These are phyloP conservation scores for Strobilomyces echinocephalus DNA, from an alignment of 768 basidiomycete species.

Conservation along the genomic window DNA sequence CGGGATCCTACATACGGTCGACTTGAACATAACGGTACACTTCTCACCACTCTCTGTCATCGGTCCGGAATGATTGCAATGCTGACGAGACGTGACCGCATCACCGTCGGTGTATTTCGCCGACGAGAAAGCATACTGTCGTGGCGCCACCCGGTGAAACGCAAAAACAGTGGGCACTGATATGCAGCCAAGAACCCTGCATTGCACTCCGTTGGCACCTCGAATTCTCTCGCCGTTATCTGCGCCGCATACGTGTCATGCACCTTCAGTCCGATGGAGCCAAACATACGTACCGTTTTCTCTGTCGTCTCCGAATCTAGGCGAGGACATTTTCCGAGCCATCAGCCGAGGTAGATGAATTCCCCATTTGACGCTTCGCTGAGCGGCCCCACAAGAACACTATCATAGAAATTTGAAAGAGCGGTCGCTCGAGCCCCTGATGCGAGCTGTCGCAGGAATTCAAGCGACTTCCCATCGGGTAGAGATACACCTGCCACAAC, in stretches of 20 bases:
- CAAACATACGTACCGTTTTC: conserved; percentile 6
- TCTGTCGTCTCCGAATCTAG: conserved; percentile 28
- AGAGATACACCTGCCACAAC: conserved; percentile 5
- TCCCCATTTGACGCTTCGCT: conserved; percentile 50
- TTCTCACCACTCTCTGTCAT: not conserved
- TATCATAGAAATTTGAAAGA: conserved; percentile 38
- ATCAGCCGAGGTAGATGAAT: conserved; percentile 48
- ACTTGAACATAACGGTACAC: no score
- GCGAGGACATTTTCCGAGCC: conserved; percentile 41
- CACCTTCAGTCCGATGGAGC: conserved; percentile 2
- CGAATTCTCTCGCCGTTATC: conserved; percentile 14
- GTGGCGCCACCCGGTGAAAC: conserved; percentile 13
- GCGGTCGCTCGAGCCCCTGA: conserved; percentile 38
- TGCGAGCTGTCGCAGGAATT: conserved; percentile 30
- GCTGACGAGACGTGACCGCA: conserved; percentile 19
- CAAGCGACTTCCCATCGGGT: conserved; percentile 1
- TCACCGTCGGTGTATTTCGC: conserved; percentile 23
- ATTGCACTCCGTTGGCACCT: conserved; percentile 8
- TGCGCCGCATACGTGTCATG: conserved; percentile 12
- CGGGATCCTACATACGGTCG: not conserved
- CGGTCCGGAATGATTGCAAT: conserved; percentile 13
- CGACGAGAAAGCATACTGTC: conserved; percentile 38
- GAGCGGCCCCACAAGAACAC: conserved; percentile 47
- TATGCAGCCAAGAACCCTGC: conserved; percentile 6
- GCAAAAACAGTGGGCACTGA: conserved; percentile 13